Base-by-base conservation (phyloP, 1,284 basidiomycete genomes). In the Sutorius eximius region DNA sequence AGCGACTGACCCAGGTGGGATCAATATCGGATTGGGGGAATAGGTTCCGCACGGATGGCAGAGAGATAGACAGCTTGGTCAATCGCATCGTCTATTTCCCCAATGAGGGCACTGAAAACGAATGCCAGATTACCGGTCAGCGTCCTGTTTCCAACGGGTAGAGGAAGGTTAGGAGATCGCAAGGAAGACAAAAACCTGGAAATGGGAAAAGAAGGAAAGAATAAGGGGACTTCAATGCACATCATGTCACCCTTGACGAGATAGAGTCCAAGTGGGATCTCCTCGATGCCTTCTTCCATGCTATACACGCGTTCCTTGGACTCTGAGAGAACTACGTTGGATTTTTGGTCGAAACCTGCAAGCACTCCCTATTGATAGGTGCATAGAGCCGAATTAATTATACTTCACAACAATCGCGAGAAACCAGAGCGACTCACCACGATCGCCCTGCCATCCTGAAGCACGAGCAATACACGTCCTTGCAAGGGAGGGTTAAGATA, bases 241-340 rank as follows among this genome's bases (percentile, higher is more conserved):
- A 97, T 95, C 80, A 96, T 95, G 69, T 99, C 96, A 2, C 96
- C 96, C 68, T 98, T 93, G 65, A 99, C 91, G 61, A 99, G 86
- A 73, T 99, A 99, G 45, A 99, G 77, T 1, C 96, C 96, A n/a
- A 99, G 77, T 0, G 93, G 90, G 12, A 96, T 87, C 77, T 98
- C 94, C 73, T 98, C 93, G 32, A 98, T 94, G 22, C 91, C 91
- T 66, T 91, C 90, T 16, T 99, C 95, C 53, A 82, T 73, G 65
- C 89, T 91, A 72, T 91, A 97, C 34, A 96, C 87, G 61, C 95
- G 85, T 71, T 98, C 95, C 66, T 89, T 91, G 52, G 87, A 91
- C 68, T 94, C 90, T 20, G 93, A 89, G 46, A 98, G 82, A 58
- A 97, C 93, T 63, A 97, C 83, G 71, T 97, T 97, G 40, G 92